phyloP scores from a whole-genome alignment of 2,329 filamentous ascomycete species.

The Botryotinia convoluta region DNA sequence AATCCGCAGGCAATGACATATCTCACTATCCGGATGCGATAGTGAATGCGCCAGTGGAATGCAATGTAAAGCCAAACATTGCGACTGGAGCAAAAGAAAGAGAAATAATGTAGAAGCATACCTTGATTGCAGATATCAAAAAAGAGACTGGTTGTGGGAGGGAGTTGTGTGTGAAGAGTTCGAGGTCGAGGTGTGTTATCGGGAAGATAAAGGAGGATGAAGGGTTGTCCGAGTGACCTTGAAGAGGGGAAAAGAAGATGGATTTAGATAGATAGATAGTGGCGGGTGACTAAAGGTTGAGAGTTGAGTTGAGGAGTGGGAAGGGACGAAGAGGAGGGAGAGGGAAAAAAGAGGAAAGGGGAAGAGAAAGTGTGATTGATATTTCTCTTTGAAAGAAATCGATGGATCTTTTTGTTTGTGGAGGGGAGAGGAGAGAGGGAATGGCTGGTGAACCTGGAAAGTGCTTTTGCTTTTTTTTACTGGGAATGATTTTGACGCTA shows the following conservation, averaged over 20 bases:
- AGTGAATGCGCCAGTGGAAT: constrained; percentile 18
- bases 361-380: constrained; percentile 21
- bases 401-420: constrained; percentile 13
- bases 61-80: not conserved
- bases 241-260: constrained; percentile 16
- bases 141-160: constrained; percentile 13
- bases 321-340: constrained; percentile 19
- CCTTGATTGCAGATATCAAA: constrained; percentile 14
- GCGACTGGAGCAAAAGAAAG: not conserved
- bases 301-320: constrained; percentile 27
- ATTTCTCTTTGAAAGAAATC: constrained; percentile 11
- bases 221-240: constrained; percentile 1
- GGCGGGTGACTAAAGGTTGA: constrained; percentile 19
- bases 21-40: constrained; percentile 11
- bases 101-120: constrained; percentile 1
- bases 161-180: constrained; percentile 16
- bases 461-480: constrained; percentile 16
- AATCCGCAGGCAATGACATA: constrained; percentile 10
- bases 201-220: constrained; percentile 19
- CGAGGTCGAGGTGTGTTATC: constrained; percentile 16
- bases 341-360: constrained; percentile 26
- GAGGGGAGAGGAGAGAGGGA: constrained; percentile 3
- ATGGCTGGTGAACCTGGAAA: constrained; percentile 12
- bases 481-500: constrained; percentile 19
- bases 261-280: constrained; percentile 18